phyloP scores from a whole-genome alignment of 2,329 filamentous ascomycete species.

The Knufia petricola region DNA sequence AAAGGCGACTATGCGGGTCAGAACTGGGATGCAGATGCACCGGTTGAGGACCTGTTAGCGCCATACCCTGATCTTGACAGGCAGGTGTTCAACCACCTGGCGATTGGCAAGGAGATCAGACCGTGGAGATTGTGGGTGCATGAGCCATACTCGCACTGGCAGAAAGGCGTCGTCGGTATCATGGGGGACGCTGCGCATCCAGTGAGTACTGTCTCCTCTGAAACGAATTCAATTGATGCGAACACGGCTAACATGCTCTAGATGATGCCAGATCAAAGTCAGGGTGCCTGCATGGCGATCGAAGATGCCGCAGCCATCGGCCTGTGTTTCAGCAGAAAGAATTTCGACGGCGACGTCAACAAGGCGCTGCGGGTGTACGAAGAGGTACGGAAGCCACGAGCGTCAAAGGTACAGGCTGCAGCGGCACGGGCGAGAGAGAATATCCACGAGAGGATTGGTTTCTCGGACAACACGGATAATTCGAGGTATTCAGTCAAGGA shows the following conservation, averaged over 20 bases:
- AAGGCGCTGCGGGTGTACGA: constrained; percentile 38
- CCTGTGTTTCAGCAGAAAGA: constrained; percentile 42
- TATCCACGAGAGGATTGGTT: constrained; percentile 54
- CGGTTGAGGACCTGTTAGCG: constrained; percentile 50
- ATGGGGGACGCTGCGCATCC: constrained; percentile 60
- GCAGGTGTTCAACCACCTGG: constrained; percentile 48
- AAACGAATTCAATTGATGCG: no score
- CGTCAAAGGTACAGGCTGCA: constrained; percentile 39
- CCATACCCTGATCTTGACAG: constrained; percentile 52
- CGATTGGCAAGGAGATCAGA: constrained; percentile 52
- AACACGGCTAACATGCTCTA: constrained; percentile 20
- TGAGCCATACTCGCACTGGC: constrained; percentile 22
- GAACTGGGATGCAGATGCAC: constrained; percentile 46
- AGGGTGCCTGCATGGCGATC: constrained; percentile 60
- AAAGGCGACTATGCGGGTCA: constrained; percentile 53
- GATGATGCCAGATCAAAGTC: constrained; percentile 62
- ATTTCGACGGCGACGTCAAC: constrained; percentile 9
- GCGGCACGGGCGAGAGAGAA: constrained; percentile 51
- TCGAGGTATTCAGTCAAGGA: not conserved
- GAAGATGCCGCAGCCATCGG: constrained; percentile 57
- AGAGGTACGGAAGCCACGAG: constrained; percentile 15
- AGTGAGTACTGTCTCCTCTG: no score
- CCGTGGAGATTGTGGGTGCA: constrained; percentile 60
- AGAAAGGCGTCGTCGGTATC: constrained; percentile 30
- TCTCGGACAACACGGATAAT: constrained; percentile 11